Percentiles rank a stretch among this genome's conserved stretches.
These are phyloP conservation scores for Skeletonema costatum DNA, from an alignment of 108 stramenopile genomes.

Conservation along the genomic window DNA sequence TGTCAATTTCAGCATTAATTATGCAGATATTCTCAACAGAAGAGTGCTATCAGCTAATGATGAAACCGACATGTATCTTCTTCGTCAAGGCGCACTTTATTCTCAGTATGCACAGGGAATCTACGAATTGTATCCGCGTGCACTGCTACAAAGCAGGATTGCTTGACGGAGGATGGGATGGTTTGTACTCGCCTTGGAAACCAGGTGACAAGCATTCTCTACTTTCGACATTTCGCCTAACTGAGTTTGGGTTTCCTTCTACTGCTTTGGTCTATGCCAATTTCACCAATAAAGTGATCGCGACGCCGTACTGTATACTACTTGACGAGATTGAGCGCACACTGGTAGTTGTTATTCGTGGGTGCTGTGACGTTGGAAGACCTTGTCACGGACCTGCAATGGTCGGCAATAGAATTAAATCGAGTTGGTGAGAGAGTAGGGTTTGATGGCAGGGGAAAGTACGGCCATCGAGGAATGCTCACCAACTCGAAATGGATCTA, in stretches of 20 bases:
- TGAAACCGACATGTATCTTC: conserved; percentile 6
- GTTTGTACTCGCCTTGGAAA: neutral
- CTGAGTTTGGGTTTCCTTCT: conserved; percentile 10
- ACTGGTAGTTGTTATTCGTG: conserved; percentile 25
- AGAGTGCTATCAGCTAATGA: neutral
- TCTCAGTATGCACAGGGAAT: conserved; percentile 17
- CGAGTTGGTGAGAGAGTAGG: conserved; percentile 15
- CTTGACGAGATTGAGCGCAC: conserved; percentile 27
- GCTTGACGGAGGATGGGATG: conserved; percentile 2
- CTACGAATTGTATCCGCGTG: conserved; percentile 14
- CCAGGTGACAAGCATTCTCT: neutral
- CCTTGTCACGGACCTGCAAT: conserved; percentile 21
- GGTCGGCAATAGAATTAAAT: neutral
- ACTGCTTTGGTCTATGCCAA: conserved; percentile 11
- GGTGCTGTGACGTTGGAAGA: conserved; percentile 25
- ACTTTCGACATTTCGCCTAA: conserved; percentile 11
- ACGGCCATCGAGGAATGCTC: conserved; percentile 17
- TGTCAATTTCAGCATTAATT: neutral
- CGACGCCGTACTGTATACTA: conserved; percentile 22
- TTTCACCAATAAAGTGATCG: conserved; percentile 4
- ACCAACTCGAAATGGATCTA: conserved; percentile 37
- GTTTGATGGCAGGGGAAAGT: conserved; percentile 11
- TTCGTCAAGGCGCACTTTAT: conserved; percentile 23
- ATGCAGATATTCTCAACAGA: neutral
- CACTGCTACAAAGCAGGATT: conserved; percentile 3